A percentile compares a stretch with the other conserved stretches of the same genome.
These are phyloP conservation scores for Furcasterigmium furcatum DNA, from an alignment of 2,329 filamentous ascomycete genomes.

Conservation along the genomic window DNA sequence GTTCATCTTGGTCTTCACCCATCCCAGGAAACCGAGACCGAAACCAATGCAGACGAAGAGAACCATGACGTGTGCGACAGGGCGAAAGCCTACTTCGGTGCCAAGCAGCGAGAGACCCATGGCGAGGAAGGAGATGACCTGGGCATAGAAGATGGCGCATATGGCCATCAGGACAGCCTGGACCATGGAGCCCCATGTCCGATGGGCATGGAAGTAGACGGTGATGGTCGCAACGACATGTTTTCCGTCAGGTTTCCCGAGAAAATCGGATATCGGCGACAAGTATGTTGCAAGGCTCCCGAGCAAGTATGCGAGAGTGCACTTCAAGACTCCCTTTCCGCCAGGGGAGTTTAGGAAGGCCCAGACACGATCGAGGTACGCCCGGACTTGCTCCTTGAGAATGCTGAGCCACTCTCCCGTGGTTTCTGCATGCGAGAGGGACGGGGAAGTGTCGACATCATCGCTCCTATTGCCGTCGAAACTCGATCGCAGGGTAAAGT, in stretches of 20 bases:
- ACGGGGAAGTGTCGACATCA: conserved; percentile 25
- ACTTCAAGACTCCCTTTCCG: conserved; percentile 82
- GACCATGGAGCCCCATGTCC: conserved; percentile 84
- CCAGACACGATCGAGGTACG: conserved; percentile 39
- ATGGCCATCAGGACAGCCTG: conserved; percentile 77
- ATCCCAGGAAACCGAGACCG: conserved; percentile 82
- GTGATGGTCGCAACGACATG: conserved; percentile 92
- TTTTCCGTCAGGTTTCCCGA: conserved; percentile 86
- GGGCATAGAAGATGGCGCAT: conserved; percentile 70
- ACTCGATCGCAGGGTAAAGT: conserved; percentile 68
- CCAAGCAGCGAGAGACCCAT: conserved; percentile 77
- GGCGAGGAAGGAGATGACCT: conserved; percentile 71
- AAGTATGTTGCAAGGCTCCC: conserved; percentile 86
- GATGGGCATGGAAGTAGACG: conserved; percentile 90
- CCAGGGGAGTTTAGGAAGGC: conserved; percentile 67
- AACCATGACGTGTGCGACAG: conserved; percentile 75
- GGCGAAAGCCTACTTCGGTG: conserved; percentile 40
- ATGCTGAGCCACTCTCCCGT: conserved; percentile 29
- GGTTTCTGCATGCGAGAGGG: conserved; percentile 30
- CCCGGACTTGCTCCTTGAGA: conserved; percentile 30
- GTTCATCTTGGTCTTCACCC: conserved; percentile 78
- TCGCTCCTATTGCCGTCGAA: conserved; percentile 22
- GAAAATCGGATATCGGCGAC: conserved; percentile 64
- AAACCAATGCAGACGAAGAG: conserved; percentile 82
- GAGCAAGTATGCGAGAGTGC: conserved; percentile 82